Evolutionary conservation across 768 basidiomycete species (phyloP), one percentile per base, ranked within the genome.

Genomic region (Tubosaeta sp.): DNA sequence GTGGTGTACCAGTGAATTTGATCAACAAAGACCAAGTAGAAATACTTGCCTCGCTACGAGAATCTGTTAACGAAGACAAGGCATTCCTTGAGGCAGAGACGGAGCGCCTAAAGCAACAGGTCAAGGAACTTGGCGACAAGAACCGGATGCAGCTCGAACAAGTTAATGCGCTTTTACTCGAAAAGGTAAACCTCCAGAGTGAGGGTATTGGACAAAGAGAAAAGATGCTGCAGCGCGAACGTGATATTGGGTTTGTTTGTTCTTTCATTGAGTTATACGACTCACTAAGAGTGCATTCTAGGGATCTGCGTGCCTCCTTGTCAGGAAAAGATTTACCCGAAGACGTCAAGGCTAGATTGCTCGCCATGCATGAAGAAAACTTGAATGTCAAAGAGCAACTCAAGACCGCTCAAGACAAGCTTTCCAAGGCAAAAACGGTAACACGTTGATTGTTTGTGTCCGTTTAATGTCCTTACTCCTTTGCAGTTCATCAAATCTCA

Each of bases 11-110:
- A 95, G 94, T 97, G 62, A 88, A 82, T 40, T 78, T 98, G 39
- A 87, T 97, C 40, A 89, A 93, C 73, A 92, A 90, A 66, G 93
- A 96, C 64, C 92, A 97, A 65, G 73, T 94, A 19, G 94, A 94
- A 46, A 92, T 94, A 51, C 83, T 98, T 29, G 78, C 84, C 3
- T 83, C 83, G 6, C 72, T 96, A 24, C 84, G 94, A 36, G 90
- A 92, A 52, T 92, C 89, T 2, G 89, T 95, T 38, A 87, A 86
- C 62, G 86, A 89, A 64, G 94, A 97, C 68, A 93, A 93, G 67
- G 76, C 77, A 12, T 79, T 73, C 13, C 76, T 94, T 10, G 88
- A 89, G 62, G 73, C 71, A 2, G 88, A 94, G 48, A 67, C 88
- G 31, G 77, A 77, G 24, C 75, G 75, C 31, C 68, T 92, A 36